phyloP scores from a whole-genome alignment of 208 protist species.

The Herpetomonas samuelpessoai region DNA sequence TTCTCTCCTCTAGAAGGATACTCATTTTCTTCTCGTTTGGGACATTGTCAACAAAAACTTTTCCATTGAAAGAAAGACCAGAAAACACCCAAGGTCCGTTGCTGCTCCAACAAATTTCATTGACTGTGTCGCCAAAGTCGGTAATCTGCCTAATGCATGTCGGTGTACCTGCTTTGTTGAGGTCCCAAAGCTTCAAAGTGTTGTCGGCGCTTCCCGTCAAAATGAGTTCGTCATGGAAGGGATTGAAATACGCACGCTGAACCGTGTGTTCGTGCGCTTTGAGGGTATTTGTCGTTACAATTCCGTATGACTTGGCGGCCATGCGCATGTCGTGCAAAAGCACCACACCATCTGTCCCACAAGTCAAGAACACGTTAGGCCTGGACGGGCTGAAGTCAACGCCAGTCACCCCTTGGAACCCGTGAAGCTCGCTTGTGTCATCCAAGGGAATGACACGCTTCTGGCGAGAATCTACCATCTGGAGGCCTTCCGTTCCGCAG shows the following conservation, averaged over 20 bases:
- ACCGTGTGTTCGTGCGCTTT: slow-evolving; percentile 72
- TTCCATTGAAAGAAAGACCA: slow-evolving; percentile 83
- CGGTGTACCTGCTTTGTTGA: slow-evolving; percentile 23
- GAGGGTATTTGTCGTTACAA: slow-evolving; percentile 13
- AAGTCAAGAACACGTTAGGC: slow-evolving; percentile 53
- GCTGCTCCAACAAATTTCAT: slow-evolving; percentile 75
- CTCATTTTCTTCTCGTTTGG: slow-evolving; percentile 82
- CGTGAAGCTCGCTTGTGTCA: slow-evolving; percentile 34
- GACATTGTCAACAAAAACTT: slow-evolving; percentile 76
- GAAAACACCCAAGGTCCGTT: slow-evolving; percentile 83
- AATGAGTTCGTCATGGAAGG: slow-evolving; percentile 81
- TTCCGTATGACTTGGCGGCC: slow-evolving; percentile 23
- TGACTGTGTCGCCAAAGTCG: slow-evolving; percentile 79
- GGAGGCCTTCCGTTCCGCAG: slow-evolving; percentile 35
- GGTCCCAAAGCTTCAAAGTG: slow-evolving; percentile 80
- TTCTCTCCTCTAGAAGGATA: slow-evolving; percentile 70
- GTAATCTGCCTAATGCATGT: slow-evolving; percentile 45
- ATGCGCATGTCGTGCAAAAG: slow-evolving; percentile 68
- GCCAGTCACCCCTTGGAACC: slow-evolving; percentile 39
- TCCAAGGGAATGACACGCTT: slow-evolving; percentile 34
- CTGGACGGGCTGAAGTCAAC: slow-evolving; percentile 72
- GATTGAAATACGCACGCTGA: slow-evolving; percentile 66
- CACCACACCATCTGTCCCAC: slow-evolving; percentile 70
- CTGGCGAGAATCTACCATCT: slow-evolving; percentile 56
- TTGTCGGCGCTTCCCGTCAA: slow-evolving; percentile 71